Percentiles rank a stretch among this genome's conserved stretches.
These are phyloP conservation scores for Beauveria pseudobassiana DNA, from an alignment of 2,329 filamentous ascomycete genomes.

Conservation along the genomic window DNA sequence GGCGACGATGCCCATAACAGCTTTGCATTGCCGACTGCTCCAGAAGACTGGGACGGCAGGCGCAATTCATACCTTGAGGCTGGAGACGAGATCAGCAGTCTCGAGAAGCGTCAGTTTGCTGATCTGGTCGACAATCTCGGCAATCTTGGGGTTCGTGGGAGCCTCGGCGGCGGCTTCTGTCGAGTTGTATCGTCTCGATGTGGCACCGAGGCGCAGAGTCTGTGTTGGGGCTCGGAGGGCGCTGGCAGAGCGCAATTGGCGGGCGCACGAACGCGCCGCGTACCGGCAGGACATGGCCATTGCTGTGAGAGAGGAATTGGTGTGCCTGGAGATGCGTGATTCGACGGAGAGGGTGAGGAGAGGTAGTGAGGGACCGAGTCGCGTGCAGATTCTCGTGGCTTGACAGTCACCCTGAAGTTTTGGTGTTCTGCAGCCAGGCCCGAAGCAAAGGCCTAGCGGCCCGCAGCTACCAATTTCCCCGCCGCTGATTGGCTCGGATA, in stretches of 20 bases:
- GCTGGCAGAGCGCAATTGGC: constrained; percentile 47
- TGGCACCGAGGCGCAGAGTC: constrained; percentile 35
- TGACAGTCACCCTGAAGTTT: constrained; percentile 30
- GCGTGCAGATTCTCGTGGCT: constrained; percentile 17
- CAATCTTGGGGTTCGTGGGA: constrained; percentile 78
- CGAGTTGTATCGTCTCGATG: constrained; percentile 76
- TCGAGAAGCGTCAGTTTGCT: constrained; percentile 96
- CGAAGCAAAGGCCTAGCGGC: constrained; percentile 12
- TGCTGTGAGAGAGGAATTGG: constrained; percentile 24
- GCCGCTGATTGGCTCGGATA: constrained; percentile 30
- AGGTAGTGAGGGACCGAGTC: constrained; percentile 12
- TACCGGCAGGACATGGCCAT: constrained; percentile 59
- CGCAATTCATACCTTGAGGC: constrained; percentile 67
- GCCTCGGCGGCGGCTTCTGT: constrained; percentile 56
- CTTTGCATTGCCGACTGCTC: background rate
- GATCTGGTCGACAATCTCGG: constrained; percentile 94
- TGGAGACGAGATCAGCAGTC: constrained; percentile 91
- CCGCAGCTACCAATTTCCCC: background rate
- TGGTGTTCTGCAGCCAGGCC: constrained; percentile 19
- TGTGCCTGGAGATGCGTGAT: constrained; percentile 20
- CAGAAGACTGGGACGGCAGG: background rate
- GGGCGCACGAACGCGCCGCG: constrained; percentile 57
- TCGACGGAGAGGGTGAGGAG: constrained; percentile 13
- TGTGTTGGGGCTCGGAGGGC: constrained; percentile 42
- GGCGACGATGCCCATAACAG: background rate